Conservation (phyloP, 176 grass and related monocot genomes). For the Triticum aestivum region IWGSC_CS_RefSeq_v2.1 NC_057802.1:94950002-94950501, state of each 20-base stretch:
- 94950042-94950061: constrained; percentile 93
- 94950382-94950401: neutral
- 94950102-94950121: constrained; percentile 57
- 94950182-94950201: neutral
- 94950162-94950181: neutral
- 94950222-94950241: neutral
- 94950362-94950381: neutral
- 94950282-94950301: neutral
- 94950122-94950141: neutral
- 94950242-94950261: neutral
- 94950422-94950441: neutral
- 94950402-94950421: neutral
- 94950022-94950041: constrained; percentile 98
- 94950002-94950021: constrained; percentile 18
- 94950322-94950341: neutral
- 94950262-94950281: neutral
- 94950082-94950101: constrained; percentile 86
- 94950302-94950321: neutral
- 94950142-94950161: neutral
- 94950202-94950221: neutral
- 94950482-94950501: neutral
- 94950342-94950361: neutral
- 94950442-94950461: neutral
- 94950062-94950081: constrained; percentile 82
- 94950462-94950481: neutral